These are phyloP conservation scores for Cutaneotrichosporon mucoides DNA, from an alignment of 1,284 basidiomycete species.

Conservation along the genomic window DNA sequence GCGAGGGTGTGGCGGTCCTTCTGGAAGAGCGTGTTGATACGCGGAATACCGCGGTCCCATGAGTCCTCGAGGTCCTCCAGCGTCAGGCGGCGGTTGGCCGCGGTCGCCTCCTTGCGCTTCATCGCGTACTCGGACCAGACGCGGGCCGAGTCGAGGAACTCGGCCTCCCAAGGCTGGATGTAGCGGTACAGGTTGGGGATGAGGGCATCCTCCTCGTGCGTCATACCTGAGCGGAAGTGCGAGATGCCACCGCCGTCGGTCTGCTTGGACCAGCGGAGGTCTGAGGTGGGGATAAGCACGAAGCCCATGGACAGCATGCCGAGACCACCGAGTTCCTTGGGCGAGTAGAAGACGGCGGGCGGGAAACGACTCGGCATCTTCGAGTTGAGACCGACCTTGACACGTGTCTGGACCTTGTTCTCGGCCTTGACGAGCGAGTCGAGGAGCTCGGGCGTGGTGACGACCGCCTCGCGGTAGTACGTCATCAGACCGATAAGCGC, in stretches of 20 bases:
- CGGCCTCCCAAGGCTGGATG: slow-evolving; percentile 97
- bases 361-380: slow-evolving; percentile 99
- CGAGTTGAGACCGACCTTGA: slow-evolving; percentile 97
- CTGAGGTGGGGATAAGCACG: slow-evolving; percentile 94
- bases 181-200: slow-evolving; percentile 98
- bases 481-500: slow-evolving; percentile 93
- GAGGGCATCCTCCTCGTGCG: slow-evolving; percentile 86
- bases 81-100: slow-evolving; percentile 91
- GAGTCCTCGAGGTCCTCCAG: slow-evolving; percentile 96
- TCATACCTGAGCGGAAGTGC: slow-evolving; percentile 97
- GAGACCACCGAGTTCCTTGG: slow-evolving; percentile 92
- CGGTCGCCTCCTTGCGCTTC: slow-evolving; percentile 98
- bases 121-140: slow-evolving; percentile 99
- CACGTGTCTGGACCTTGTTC: slow-evolving; percentile 98
- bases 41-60: slow-evolving; percentile 93
- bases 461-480: slow-evolving; percentile 98
- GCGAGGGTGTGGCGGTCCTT: slow-evolving; percentile 95
- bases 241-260: slow-evolving; percentile 91
- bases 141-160: slow-evolving; percentile 95
- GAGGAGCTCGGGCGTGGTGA: slow-evolving; percentile 92
- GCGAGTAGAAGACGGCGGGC: slow-evolving; percentile 90
- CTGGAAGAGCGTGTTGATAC: slow-evolving; percentile 56
- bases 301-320: slow-evolving; percentile 99
- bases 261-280: slow-evolving; percentile 96
- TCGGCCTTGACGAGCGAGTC: slow-evolving; percentile 94